Evolutionary conservation across 202 grass and related monocot species (phyloP).

Genomic region (Panicum virgatum): DNA sequence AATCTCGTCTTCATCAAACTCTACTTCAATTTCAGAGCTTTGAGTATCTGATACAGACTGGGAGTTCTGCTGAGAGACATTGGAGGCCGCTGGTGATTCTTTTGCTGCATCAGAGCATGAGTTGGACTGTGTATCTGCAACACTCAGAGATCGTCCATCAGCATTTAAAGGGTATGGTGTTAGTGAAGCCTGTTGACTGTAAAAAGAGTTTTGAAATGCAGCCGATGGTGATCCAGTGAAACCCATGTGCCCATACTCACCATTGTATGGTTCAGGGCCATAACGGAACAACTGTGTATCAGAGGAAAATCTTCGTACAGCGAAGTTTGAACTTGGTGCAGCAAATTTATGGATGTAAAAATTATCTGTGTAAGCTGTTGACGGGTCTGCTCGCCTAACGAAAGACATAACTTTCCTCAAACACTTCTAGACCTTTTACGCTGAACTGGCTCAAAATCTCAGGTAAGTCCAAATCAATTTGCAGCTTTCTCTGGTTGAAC

Average conservation of each 20-base stretch:
- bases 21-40: constrained; percentile 66
- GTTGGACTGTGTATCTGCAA: constrained; percentile 50
- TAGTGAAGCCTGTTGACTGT: constrained; percentile 57
- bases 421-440: constrained; percentile 9
- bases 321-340: constrained; percentile 49
- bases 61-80: constrained; percentile 70
- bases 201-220: constrained; percentile 53
- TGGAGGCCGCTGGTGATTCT: constrained; percentile 63
- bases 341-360: constrained; percentile 62
- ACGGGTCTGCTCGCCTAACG: constrained; percentile 49
- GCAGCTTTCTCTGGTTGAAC: constrained; percentile 30
- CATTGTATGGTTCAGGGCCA: constrained; percentile 52
- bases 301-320: constrained; percentile 46
- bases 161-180: constrained; percentile 51
- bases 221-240: constrained; percentile 45
- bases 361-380: constrained; percentile 58
- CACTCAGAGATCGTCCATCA: constrained; percentile 47
- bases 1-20: constrained; percentile 77
- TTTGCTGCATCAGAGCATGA: constrained; percentile 49
- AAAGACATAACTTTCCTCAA: constrained; percentile 64
- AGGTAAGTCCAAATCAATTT: neutral
- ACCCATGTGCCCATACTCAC: constrained; percentile 53
- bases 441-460: neutral
- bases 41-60: constrained; percentile 69
- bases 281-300: constrained; percentile 58